Percentiles rank a stretch among this genome's conserved stretches.
Conservation (phyloP, 2,329 filamentous ascomycete species). For the Epichloe baconii region DNA sequence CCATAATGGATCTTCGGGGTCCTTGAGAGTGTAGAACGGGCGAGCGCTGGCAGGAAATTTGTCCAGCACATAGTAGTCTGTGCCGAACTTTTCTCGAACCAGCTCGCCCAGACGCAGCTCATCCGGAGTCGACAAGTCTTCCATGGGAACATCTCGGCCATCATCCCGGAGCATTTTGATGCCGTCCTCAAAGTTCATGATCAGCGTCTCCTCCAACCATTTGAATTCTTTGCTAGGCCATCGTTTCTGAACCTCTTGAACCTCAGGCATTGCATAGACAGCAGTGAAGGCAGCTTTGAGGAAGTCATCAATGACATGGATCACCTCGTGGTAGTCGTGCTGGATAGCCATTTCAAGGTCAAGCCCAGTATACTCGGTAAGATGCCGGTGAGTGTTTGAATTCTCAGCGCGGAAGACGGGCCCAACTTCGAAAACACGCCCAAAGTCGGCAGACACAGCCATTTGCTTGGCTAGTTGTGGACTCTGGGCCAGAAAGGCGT, state of each 20-base stretch:
- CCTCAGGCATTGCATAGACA: slow-evolving; percentile 43
- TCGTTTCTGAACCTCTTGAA: slow-evolving; percentile 67
- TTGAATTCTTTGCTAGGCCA: slow-evolving; percentile 80
- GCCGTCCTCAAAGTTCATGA: slow-evolving; percentile 68
- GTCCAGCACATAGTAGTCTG: slow-evolving; percentile 89
- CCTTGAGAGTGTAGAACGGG: slow-evolving; percentile 85
- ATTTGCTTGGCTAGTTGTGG: slow-evolving; percentile 90
- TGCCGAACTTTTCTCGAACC: slow-evolving; percentile 73
- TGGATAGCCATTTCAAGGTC: slow-evolving; percentile 90
- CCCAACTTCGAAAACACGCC: slow-evolving; percentile 64
- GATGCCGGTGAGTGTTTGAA: slow-evolving; percentile 85
- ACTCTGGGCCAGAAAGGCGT: slow-evolving; percentile 80
- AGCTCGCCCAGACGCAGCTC: slow-evolving; percentile 77
- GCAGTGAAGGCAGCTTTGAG: slow-evolving; percentile 57
- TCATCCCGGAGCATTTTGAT: slow-evolving; percentile 75
- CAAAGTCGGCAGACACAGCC: slow-evolving; percentile 80
- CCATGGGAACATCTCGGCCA: slow-evolving; percentile 57
- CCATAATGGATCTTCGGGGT: slow-evolving; percentile 54
- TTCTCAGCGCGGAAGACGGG: slow-evolving; percentile 84
- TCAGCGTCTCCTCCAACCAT: slow-evolving; percentile 73
- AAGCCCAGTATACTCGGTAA: slow-evolving; percentile 88
- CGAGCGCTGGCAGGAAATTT: slow-evolving; percentile 78
- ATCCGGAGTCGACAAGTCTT: slow-evolving; percentile 74
- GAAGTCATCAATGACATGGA: slow-evolving; percentile 63
- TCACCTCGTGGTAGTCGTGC: slow-evolving; percentile 78